Evolutionary conservation across 1,284 basidiomycete genomes (phyloP).

Genomic region (Fomes fomentarius): DNA sequence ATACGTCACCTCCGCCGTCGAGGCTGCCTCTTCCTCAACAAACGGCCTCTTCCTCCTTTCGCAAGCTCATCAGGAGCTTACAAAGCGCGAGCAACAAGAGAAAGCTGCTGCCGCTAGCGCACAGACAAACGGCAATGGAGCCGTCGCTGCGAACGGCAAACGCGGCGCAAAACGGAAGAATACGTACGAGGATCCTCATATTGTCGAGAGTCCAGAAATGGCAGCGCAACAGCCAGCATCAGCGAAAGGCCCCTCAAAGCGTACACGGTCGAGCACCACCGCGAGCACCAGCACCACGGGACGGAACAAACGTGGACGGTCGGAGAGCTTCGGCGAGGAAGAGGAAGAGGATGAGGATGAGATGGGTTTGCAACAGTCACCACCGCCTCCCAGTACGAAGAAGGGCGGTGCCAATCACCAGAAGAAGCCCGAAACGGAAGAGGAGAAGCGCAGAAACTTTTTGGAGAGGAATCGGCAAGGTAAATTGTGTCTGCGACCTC

Average conservation of each 20-base stretch:
- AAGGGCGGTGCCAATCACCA: conserved; percentile 32
- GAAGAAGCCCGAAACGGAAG: conserved; percentile 91
- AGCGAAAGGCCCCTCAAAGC: conserved; percentile 40
- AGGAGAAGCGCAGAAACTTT: conserved; percentile 94
- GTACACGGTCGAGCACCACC: conserved; percentile 44
- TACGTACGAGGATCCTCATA: conserved; percentile 43
- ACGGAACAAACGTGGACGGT: conserved; percentile 25
- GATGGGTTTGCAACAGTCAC: conserved; percentile 35
- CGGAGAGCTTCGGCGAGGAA: conserved; percentile 43
- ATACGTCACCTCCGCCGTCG: conserved; percentile 50
- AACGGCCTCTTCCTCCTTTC: conserved; percentile 93
- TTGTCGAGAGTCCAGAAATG: conserved; percentile 38
- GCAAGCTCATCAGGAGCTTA: conserved; percentile 94
- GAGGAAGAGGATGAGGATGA: conserved; percentile 54
- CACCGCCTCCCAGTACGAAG: conserved; percentile 29
- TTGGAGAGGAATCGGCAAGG: conserved; percentile 94
- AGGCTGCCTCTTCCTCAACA: conserved; percentile 65
- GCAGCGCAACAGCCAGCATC: conserved; percentile 26
- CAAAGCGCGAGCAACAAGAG: conserved; percentile 79
- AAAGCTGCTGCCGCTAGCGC: conserved; percentile 43
- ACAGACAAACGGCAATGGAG: conserved; percentile 28
- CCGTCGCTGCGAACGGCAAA: conserved; percentile 39
- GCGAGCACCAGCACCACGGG: conserved; percentile 23
- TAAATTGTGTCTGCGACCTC: conserved; percentile 37
- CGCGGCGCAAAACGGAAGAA: conserved; percentile 72